These are phyloP conservation scores for Fusarium sp. DNA, from an alignment of 2,329 filamentous ascomycete species.

Conservation along the genomic window DNA sequence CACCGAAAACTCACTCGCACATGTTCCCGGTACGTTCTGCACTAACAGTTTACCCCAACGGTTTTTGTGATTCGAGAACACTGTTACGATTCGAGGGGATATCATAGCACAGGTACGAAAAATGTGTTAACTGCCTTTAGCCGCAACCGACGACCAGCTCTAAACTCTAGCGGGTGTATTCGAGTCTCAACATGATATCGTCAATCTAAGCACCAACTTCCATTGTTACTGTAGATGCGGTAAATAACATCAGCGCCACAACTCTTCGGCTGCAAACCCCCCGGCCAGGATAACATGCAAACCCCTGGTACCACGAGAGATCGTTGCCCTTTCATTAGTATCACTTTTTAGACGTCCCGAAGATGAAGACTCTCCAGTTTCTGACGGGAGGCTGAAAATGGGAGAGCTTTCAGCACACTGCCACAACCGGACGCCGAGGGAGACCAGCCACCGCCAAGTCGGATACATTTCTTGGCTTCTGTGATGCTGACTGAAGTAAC, in stretches of 20 bases:
- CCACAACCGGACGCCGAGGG: slow-evolving; percentile 9
- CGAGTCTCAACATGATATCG: slow-evolving; percentile 7
- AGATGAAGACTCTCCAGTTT: neutral
- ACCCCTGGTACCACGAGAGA: slow-evolving; percentile 9
- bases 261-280: slow-evolving; percentile 21
- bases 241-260: slow-evolving; percentile 34
- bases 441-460: slow-evolving; percentile 28
- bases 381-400: neutral
- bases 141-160: slow-evolving; percentile 8
- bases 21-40: neutral
- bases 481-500: slow-evolving; percentile 14
- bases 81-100: neutral
- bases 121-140: neutral
- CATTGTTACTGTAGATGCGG: neutral
- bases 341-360: slow-evolving; percentile 29
- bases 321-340: neutral
- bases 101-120: neutral
- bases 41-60: slow-evolving; percentile 15
- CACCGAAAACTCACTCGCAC: slow-evolving; percentile 13
- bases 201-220: slow-evolving; percentile 2
- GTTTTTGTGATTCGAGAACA: slow-evolving; percentile 13
- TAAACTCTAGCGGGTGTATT: slow-evolving; percentile 7
- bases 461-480: slow-evolving; percentile 8
- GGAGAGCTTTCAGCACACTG: neutral
- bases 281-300: neutral